These are phyloP conservation scores for Mycosphaerella sp. DNA, from an alignment of 2,329 filamentous ascomycete species.

Conservation along the genomic window DNA sequence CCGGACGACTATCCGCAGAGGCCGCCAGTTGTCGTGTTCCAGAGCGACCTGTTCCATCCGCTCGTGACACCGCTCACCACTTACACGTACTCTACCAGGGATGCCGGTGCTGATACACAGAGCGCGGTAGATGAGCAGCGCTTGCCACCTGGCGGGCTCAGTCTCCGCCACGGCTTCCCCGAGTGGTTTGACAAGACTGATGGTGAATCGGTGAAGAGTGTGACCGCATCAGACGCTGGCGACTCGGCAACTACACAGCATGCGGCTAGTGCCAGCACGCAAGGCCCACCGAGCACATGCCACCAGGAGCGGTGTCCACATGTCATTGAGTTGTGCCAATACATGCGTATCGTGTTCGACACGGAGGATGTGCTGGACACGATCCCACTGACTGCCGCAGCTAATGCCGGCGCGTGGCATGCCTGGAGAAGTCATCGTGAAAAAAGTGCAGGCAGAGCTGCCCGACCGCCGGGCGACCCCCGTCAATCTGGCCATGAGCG, in stretches of 20 bases:
- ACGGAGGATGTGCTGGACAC: slow-evolving; percentile 70
- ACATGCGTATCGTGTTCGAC: slow-evolving; percentile 77
- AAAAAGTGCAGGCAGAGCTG: slow-evolving; percentile 27
- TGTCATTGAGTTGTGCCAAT: slow-evolving; percentile 60
- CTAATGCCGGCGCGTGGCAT: slow-evolving; percentile 88
- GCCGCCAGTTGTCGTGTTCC: slow-evolving; percentile 80
- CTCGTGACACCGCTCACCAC: slow-evolving; percentile 89
- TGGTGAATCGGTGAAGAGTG: neutral
- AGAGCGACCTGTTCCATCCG: slow-evolving; percentile 91
- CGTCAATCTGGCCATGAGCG: slow-evolving; percentile 14
- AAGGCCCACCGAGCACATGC: slow-evolving; percentile 4
- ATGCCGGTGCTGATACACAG: slow-evolving; percentile 67
- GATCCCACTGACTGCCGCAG: slow-evolving; percentile 73
- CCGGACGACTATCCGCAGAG: slow-evolving; percentile 70
- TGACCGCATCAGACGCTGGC: neutral
- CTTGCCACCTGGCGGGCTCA: slow-evolving; percentile 83
- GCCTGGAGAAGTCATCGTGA: slow-evolving; percentile 74
- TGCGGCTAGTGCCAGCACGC: neutral
- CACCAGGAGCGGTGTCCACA: slow-evolving; percentile 22
- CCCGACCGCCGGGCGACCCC: slow-evolving; percentile 14
- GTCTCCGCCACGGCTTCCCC: slow-evolving; percentile 82
- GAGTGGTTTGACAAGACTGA: slow-evolving; percentile 60
- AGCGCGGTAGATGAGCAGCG: slow-evolving; percentile 78
- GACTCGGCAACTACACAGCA: neutral
- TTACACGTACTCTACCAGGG: slow-evolving; percentile 81